phyloP scores from a whole-genome alignment of 2,329 filamentous ascomycete species.

The Colletotrichum sp. region DNA sequence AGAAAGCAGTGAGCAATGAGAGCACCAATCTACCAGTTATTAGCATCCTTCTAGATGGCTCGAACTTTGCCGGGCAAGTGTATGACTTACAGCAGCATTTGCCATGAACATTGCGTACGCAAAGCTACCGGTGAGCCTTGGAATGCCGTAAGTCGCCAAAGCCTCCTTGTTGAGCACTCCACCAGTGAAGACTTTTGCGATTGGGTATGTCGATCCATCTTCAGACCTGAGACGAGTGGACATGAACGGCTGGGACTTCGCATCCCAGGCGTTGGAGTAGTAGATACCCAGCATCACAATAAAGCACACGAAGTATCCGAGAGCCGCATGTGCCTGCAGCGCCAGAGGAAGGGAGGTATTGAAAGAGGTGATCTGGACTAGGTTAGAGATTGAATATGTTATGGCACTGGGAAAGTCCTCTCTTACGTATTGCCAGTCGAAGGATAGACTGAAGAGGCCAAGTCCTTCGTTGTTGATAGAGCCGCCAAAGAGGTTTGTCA shows the following conservation, averaged over 20 bases:
- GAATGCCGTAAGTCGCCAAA: slow-evolving; percentile 48
- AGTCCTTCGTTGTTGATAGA: slow-evolving; percentile 57
- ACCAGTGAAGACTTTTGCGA: slow-evolving; percentile 41
- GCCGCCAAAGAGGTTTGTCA: slow-evolving; percentile 58
- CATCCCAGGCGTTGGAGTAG: slow-evolving; percentile 52
- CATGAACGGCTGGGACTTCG: slow-evolving; percentile 57
- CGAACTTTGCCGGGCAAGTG: fast-evolving
- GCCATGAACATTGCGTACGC: slow-evolving; percentile 61
- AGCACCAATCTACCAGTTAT: slow-evolving; percentile 54
- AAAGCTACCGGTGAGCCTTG: slow-evolving; percentile 53
- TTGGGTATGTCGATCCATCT: slow-evolving; percentile 46
- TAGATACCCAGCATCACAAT: slow-evolving; percentile 56
- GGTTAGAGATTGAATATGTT: neutral
- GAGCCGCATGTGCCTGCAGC: slow-evolving; percentile 50
- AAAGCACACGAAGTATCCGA: slow-evolving; percentile 54
- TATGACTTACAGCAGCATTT: slow-evolving; percentile 54
- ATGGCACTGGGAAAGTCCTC: slow-evolving; percentile 26
- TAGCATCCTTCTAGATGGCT: neutral
- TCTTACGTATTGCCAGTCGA: slow-evolving; percentile 63
- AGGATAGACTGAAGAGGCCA: slow-evolving; percentile 51
- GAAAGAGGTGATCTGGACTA: slow-evolving; percentile 51
- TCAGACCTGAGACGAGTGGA: slow-evolving; percentile 49
- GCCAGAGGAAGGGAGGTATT: slow-evolving; percentile 57
- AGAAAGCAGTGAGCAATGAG: slow-evolving; percentile 55
- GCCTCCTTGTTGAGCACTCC: slow-evolving; percentile 46